Conservation (phyloP, 805 yeast species). For the Candida piceae region DNA sequence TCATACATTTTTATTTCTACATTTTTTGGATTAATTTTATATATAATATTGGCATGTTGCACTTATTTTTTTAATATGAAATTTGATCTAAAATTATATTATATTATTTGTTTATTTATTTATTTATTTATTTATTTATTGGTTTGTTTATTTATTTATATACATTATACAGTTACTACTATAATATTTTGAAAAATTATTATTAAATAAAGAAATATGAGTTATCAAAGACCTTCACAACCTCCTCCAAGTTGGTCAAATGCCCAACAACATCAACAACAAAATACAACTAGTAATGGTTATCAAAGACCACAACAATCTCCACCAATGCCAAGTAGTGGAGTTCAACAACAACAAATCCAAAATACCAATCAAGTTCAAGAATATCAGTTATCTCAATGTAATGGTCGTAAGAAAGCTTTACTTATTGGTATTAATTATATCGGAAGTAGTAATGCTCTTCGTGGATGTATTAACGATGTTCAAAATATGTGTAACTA, state of each 20-base stretch:
- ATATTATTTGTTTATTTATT: too few species aligned
- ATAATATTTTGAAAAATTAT: too few species aligned
- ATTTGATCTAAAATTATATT: too few species aligned
- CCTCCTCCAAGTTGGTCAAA: constrained; percentile 13
- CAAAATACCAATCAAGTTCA: constrained; percentile 31
- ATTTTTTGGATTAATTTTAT: too few species aligned
- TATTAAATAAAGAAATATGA: too few species aligned
- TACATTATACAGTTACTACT: too few species aligned
- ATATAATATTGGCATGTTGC: too few species aligned
- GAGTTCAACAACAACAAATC: constrained; percentile 18
- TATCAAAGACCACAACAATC: constrained; percentile 9
- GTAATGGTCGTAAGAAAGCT: constrained; percentile 72
- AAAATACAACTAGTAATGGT: background rate
- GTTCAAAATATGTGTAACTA: constrained; percentile 45
- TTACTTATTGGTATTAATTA: constrained; percentile 76
- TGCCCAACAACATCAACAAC: too few species aligned
- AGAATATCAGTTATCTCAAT: constrained; percentile 53
- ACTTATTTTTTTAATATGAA: too few species aligned
- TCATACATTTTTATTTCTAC: too few species aligned
- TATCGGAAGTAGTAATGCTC: constrained; percentile 52
- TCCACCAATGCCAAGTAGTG: constrained; percentile 17
- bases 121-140: too few species aligned
- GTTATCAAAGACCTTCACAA: background rate
- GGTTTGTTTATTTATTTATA: too few species aligned
- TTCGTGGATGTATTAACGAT: constrained; percentile 81